Conservation (phyloP, 108 stramenopile genomes). For the Schizochytrium sp. region DNA sequence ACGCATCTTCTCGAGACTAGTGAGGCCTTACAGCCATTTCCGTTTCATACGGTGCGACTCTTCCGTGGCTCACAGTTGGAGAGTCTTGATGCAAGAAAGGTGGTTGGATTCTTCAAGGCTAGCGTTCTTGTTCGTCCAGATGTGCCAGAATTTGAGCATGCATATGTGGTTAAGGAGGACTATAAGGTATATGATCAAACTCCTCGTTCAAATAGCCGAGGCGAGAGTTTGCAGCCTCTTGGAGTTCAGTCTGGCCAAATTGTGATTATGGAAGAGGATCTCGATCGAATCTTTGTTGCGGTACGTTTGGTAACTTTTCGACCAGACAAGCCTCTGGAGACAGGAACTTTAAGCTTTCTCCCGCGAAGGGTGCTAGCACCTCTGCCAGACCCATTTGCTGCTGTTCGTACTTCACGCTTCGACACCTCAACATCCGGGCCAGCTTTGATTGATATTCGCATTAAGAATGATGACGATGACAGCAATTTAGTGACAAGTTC, state of each 20-base stretch:
- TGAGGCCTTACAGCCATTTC: not conserved
- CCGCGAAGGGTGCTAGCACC: not conserved
- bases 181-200: not conserved
- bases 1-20: slow-evolving; percentile 17
- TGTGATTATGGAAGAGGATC: slow-evolving; percentile 3
- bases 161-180: not conserved
- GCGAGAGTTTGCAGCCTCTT: not conserved
- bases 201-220: not conserved
- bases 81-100: not conserved
- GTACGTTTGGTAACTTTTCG: not conserved
- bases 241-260: not conserved
- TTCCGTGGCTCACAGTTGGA: not conserved
- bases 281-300: not conserved
- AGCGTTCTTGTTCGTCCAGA: not conserved
- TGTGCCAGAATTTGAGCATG: not conserved
- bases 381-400: not conserved
- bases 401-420: not conserved
- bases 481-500: too few species aligned
- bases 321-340: not conserved
- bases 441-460: too few species aligned
- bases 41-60: not conserved
- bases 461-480: too few species aligned
- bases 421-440: not conserved
- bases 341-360: not conserved
- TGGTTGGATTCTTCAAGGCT: not conserved